Conservation (phyloP, 2,329 filamentous ascomycete genomes). For the Coleophoma cylindrospora region DNA sequence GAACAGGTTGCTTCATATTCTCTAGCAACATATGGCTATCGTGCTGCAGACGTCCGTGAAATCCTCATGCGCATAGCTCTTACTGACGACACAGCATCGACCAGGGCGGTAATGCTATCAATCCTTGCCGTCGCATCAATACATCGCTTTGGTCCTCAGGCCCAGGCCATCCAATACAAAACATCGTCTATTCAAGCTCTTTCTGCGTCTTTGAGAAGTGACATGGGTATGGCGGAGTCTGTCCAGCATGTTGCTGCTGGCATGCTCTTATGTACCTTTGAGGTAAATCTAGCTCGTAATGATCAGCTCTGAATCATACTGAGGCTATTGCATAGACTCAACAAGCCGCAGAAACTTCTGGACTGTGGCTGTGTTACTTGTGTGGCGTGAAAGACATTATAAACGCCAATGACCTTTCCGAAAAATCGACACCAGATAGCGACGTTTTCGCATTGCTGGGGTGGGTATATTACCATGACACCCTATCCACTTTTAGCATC, state of each 20-base stretch:
- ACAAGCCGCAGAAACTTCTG: neutral
- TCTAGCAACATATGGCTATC: neutral
- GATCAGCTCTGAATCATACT: neutral
- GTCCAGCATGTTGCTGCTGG: neutral
- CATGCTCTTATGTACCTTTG: neutral
- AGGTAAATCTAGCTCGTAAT: neutral
- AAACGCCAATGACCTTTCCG: neutral
- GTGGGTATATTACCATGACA: constrained; percentile 1
- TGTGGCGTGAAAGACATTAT: neutral
- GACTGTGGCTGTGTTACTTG: neutral
- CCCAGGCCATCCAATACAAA: neutral
- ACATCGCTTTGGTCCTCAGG: neutral
- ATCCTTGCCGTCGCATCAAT: neutral
- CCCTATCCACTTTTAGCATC: neutral
- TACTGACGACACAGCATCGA: neutral
- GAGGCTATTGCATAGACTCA: neutral
- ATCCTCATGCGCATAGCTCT: neutral
- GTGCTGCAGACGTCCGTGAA: neutral
- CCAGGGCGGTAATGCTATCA: neutral
- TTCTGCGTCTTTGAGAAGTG: neutral
- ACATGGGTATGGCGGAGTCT: neutral
- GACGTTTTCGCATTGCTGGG: neutral
- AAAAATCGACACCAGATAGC: neutral
- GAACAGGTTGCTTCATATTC: neutral
- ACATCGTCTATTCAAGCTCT: neutral